phyloP scores from a whole-genome alignment of 2,329 filamentous ascomycete genomes.

The Mycocentrospora acerina region DNA sequence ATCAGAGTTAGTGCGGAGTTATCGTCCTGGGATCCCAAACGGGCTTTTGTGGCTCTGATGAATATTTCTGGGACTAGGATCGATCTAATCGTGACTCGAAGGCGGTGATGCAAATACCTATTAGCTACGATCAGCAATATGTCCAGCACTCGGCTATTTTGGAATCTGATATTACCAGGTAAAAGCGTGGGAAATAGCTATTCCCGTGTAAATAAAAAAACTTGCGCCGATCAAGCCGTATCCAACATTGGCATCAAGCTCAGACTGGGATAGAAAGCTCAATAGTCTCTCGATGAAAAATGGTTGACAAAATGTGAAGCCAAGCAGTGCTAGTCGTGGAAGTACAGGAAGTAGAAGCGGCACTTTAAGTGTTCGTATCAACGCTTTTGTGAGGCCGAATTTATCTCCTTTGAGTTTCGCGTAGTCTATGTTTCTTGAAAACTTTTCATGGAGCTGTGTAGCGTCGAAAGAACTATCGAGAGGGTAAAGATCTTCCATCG shows the following conservation, averaged over 20 bases:
- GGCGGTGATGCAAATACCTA: too few relatives aligned
- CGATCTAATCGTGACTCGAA: too few relatives aligned
- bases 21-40: slow-evolving; percentile 5
- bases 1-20: slow-evolving; percentile 21
- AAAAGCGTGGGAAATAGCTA: slow-evolving; percentile 4
- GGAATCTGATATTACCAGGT: slow-evolving; percentile 3
- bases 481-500: slow-evolving; percentile 31
- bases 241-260: slow-evolving; percentile 9
- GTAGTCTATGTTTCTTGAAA: slow-evolving; percentile 11
- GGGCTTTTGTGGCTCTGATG: slow-evolving; percentile 6
- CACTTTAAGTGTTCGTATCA: slow-evolving; percentile 22
- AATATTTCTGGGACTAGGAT: slow-evolving; percentile 8
- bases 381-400: slow-evolving; percentile 21
- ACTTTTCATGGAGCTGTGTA: slow-evolving; percentile 14
- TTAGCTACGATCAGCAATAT: not conserved
- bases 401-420: too few relatives aligned
- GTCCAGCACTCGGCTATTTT: not conserved
- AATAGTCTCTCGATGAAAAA: slow-evolving; percentile 26
- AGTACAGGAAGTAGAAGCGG: slow-evolving; percentile 24
- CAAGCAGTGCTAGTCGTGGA: slow-evolving; percentile 24
- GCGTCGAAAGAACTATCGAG: slow-evolving; percentile 19
- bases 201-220: not conserved
- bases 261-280: slow-evolving; percentile 10
- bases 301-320: slow-evolving; percentile 28
- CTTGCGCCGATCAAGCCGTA: slow-evolving; percentile 6